Evolutionary conservation across 2,329 filamentous ascomycete species (phyloP).

Genomic region (Colletotrichum chlorophyti): DNA sequence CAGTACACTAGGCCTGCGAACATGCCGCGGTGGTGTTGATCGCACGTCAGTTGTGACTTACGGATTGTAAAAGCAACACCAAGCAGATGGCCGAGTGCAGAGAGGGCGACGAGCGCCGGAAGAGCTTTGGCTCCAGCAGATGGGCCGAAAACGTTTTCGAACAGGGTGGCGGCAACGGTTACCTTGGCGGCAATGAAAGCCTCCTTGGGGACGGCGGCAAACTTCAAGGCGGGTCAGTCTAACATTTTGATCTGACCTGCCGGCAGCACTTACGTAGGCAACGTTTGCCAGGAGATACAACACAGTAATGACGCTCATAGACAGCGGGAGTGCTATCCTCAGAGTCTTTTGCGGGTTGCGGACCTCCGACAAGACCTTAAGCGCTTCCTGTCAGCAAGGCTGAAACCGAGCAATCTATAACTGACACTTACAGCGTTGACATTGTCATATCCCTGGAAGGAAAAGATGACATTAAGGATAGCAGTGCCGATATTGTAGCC

Average conservation of each 20-base stretch:
- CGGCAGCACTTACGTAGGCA: constrained; percentile 3
- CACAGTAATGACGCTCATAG: constrained; percentile 18
- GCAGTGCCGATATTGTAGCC: constrained; percentile 24
- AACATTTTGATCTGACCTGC: too few species aligned
- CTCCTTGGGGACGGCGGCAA: constrained; percentile 24
- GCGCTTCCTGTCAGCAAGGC: neutral
- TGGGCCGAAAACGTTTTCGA: constrained; percentile 20
- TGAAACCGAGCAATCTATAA: fast-evolving
- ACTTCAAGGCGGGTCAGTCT: neutral
- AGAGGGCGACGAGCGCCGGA: constrained; percentile 15
- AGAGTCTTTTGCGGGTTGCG: constrained; percentile 27
- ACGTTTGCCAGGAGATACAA: constrained; percentile 23
- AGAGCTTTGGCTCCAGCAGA: constrained; percentile 19
- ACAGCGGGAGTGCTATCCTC: constrained; percentile 11
- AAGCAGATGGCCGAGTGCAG: constrained; percentile 20
- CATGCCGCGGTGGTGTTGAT: too few species aligned
- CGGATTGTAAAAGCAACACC: constrained; percentile 24
- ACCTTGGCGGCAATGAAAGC: constrained; percentile 26
- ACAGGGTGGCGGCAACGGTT: constrained; percentile 22
- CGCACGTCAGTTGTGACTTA: neutral
- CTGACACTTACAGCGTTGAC: constrained; percentile 7
- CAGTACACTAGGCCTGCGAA: neutral
- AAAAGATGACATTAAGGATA: constrained; percentile 25
- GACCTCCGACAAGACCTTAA: constrained; percentile 13
- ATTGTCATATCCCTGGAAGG: constrained; percentile 24